These are phyloP conservation scores for Aspergillus proliferans DNA, from an alignment of 2,329 filamentous ascomycete species.

Conservation along the genomic window DNA sequence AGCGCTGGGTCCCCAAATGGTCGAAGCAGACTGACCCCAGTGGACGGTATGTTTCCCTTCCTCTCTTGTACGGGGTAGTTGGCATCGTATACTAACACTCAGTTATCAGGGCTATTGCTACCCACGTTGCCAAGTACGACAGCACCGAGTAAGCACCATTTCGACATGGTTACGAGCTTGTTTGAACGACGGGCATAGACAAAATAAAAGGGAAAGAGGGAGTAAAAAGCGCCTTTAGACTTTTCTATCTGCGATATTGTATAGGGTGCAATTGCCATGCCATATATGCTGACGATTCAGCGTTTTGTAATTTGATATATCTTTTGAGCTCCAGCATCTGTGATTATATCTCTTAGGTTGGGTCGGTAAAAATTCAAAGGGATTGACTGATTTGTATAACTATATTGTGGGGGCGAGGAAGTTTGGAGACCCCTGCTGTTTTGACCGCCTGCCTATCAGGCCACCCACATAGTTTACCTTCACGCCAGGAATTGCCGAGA, in stretches of 20 bases:
- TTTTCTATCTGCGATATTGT: background rate
- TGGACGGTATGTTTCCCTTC: conserved; percentile 60
- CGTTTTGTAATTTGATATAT: background rate
- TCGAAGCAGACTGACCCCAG: conserved; percentile 93
- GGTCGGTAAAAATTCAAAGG: background rate
- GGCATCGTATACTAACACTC: conserved; percentile 5
- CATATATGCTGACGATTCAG: background rate
- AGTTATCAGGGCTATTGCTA: conserved; percentile 61
- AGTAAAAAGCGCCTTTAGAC: background rate
- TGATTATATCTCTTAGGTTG: conserved; percentile 1
- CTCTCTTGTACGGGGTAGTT: background rate
- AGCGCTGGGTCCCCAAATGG: conserved; percentile 97
- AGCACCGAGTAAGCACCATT: conserved; percentile 28
- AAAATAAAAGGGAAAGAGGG: background rate
- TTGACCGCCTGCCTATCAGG: too few species aligned
- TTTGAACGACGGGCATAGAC: background rate
- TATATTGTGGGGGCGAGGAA: too few species aligned
- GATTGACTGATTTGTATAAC: too few species aligned
- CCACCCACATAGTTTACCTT: too few species aligned
- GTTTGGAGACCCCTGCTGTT: too few species aligned
- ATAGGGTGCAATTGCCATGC: background rate
- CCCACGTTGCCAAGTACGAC: conserved; percentile 69
- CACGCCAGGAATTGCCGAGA: too few species aligned
- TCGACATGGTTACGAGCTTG: background rate
- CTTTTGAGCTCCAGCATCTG: background rate